Base-by-base conservation (phyloP, 176 grass and related monocot species). In the Calamus simplicifolius region DNA sequence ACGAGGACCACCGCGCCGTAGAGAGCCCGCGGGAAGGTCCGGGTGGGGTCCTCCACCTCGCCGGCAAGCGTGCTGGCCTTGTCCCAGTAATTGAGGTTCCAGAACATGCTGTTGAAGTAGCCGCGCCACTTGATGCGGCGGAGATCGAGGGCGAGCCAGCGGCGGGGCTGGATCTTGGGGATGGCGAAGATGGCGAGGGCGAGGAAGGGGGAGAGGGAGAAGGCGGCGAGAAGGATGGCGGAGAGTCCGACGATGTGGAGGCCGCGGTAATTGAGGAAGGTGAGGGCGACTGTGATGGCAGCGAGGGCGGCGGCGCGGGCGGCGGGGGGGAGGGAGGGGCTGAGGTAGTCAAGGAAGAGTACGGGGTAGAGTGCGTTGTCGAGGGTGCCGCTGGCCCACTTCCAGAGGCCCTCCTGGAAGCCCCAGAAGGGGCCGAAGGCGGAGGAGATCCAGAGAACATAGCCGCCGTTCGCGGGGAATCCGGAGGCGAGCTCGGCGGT, bases 1-100 rank as follows among this genome's bases (percentile, higher is more conserved):
- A 97, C 92, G 31, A 97, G 84, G 29, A 53, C 61, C 5, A 97
- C 69, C 0, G 92, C 86, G 4, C 69, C 84, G 59, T 88, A 91
- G n/a, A 97, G 73, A 1, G 92, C 92, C 75, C 76, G 82, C 23
- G 92, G 92, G 69, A 97, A 91, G 16, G 92, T 28, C 3, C 49
- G 59, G 53, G 56, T 59, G 4, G 82, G 82, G 13, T 84, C 69
- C 48, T 89, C 82, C 5, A 95, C 90, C 77, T 91, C 92, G 54
- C 92, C 92, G 38, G 92, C 87, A 18, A 97, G 73, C 55, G 92
- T 91, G 75, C 84, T 88, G 0, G 92, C 92, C 83, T 97, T 97
- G 54, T 97, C 92, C 92, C 92, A 97, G 78, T 85, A 97, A 58
- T 97, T 97, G 43, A 97, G 75, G 71, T 97, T 91, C 92, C 92